phyloP scores from a whole-genome alignment of 192 early-diverging fungal species.

The Umbelopsis isabellina region DNA sequence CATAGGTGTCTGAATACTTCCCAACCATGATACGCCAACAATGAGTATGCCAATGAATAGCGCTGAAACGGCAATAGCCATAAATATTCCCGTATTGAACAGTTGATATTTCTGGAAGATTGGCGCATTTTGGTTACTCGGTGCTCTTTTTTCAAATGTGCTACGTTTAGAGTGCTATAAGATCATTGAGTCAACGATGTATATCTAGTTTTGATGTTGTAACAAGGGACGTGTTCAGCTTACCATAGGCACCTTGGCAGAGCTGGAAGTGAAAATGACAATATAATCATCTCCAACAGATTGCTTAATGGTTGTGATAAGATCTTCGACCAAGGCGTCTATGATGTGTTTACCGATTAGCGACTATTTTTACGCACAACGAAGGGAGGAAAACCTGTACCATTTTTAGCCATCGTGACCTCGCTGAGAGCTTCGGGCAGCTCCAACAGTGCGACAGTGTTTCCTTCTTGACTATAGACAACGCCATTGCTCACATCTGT shows the following conservation, averaged over 20 bases:
- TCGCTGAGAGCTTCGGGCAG: constrained; percentile 24
- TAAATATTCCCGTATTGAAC: constrained; percentile 40
- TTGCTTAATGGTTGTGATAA: constrained; percentile 27
- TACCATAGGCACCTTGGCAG: constrained; percentile 30
- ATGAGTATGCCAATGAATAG: constrained; percentile 36
- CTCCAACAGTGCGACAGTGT: constrained; percentile 25
- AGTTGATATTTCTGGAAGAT: constrained; percentile 46
- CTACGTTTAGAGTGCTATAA: constrained; percentile 9
- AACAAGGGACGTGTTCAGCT: neutral
- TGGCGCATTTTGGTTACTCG: constrained; percentile 16
- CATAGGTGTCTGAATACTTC: constrained; percentile 37
- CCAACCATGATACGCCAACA: constrained; percentile 38
- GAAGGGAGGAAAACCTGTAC: constrained; percentile 16
- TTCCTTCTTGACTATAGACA: constrained; percentile 4
- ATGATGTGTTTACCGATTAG: constrained; percentile 1
- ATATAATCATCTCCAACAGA: constrained; percentile 32
- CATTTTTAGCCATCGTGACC: constrained; percentile 30
- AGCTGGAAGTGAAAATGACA: constrained; percentile 43
- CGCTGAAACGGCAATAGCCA: constrained; percentile 33
- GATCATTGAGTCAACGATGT: no score
- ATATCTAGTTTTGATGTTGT: no score
- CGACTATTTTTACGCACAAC: neutral
- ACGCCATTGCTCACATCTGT: constrained; percentile 17
- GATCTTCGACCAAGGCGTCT: constrained; percentile 28
- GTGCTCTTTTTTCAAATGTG: constrained; percentile 10